Evolutionary conservation across 176 grass and related monocot species (phyloP).

Genomic region (Olyra latifolia): DNA sequence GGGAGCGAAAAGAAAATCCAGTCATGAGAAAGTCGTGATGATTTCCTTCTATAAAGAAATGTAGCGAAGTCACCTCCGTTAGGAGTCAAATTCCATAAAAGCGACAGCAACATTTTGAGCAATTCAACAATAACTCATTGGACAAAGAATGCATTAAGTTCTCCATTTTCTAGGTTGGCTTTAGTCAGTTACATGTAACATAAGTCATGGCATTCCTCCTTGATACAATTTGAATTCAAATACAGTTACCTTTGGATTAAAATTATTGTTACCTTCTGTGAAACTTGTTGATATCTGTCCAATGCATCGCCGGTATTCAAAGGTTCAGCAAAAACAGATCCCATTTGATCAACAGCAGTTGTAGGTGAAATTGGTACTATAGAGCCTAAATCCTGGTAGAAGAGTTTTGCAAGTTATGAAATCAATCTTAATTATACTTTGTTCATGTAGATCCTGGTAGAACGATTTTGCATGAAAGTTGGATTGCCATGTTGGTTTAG

Average conservation of each 20-base stretch:
- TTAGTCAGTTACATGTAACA: background rate
- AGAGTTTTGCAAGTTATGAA: slow-evolving; percentile 35
- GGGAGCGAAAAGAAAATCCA: too few species aligned
- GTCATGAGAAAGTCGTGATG: too few species aligned
- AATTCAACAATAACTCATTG: background rate
- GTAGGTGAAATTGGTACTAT: slow-evolving; percentile 53
- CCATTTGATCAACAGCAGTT: slow-evolving; percentile 48
- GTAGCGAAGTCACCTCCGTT: too few species aligned
- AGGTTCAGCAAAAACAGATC: slow-evolving; percentile 68
- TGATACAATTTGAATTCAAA: slow-evolving; percentile 7
- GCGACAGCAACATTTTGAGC: background rate
- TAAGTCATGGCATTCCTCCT: background rate
- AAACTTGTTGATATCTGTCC: slow-evolving; percentile 80
- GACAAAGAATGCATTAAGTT: slow-evolving; percentile 2
- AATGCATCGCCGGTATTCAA: slow-evolving; percentile 69
- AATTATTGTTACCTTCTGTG: slow-evolving; percentile 64
- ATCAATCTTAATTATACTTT: slow-evolving; percentile 5
- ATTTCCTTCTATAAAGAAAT: too few species aligned
- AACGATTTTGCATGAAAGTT: background rate
- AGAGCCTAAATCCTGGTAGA: slow-evolving; percentile 60
- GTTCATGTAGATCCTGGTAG: background rate
- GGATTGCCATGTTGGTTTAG: too few species aligned
- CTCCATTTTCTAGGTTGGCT: background rate
- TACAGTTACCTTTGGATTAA: background rate
- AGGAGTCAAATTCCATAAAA: too few species aligned